Conservation (phyloP, 495 filamentous ascomycete species). For the Penicillium soppii region DNA sequence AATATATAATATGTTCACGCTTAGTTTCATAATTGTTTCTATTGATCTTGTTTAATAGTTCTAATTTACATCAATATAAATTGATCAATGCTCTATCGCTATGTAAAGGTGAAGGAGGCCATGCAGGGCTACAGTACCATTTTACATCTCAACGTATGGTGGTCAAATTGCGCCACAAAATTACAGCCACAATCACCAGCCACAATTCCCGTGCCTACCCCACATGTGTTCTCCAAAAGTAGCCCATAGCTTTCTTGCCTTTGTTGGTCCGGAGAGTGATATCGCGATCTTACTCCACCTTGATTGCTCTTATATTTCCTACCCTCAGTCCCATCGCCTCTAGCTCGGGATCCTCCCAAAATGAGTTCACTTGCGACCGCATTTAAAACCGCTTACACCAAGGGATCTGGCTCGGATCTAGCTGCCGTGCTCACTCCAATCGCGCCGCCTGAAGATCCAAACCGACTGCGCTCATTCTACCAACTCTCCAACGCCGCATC, state of each 20-base stretch:
- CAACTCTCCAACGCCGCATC: conserved; percentile 59
- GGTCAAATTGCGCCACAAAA: background rate
- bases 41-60: too few relatives aligned
- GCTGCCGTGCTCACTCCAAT: conserved; percentile 69
- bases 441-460: conserved; percentile 51
- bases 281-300: background rate
- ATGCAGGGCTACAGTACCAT: too few relatives aligned
- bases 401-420: conserved; percentile 61
- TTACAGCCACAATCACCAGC: background rate
- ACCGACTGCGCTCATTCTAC: conserved; percentile 61
- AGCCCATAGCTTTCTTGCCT: background rate
- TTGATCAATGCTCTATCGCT: too few relatives aligned
- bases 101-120: too few relatives aligned
- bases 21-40: too few relatives aligned
- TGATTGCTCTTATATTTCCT: background rate
- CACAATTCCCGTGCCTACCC: background rate
- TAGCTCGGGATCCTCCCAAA: background rate
- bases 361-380: conserved; percentile 66
- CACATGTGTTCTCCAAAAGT: conserved; percentile 6
- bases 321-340: too few relatives aligned
- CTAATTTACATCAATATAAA: too few relatives aligned
- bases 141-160: too few relatives aligned
- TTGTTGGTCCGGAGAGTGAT: background rate
- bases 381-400: conserved; percentile 58
- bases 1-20: too few relatives aligned